Evolutionary conservation across 2,329 filamentous ascomycete genomes (phyloP).

Genomic region (Ceratocystis eucalypticola): DNA sequence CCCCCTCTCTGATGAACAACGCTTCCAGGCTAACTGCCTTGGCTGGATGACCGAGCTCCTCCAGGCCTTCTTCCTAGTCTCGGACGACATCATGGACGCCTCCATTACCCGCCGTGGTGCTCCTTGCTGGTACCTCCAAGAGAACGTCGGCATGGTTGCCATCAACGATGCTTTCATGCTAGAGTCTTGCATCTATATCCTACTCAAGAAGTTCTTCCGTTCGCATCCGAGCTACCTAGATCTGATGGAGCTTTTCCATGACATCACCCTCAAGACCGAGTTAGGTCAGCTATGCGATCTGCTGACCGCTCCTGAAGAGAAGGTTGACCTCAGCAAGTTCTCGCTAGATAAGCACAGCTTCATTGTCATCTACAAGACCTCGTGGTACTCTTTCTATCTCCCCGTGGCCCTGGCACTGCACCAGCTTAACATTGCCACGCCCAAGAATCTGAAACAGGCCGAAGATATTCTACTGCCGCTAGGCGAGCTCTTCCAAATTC

Average conservation of each 20-base stretch:
- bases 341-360: constrained; percentile 89
- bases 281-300: constrained; percentile 89
- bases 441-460: constrained; percentile 76
- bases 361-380: constrained; percentile 99
- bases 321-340: constrained; percentile 89
- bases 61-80: constrained; percentile 96
- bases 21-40: constrained; percentile 73
- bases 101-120: constrained; percentile 88
- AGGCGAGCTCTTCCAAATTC: constrained; percentile 97
- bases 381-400: constrained; percentile 98
- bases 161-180: constrained; percentile 99
- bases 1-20: constrained; percentile 65
- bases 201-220: constrained; percentile 90
- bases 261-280: constrained; percentile 86
- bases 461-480: constrained; percentile 90
- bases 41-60: constrained; percentile 98
- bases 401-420: constrained; percentile 83
- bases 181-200: constrained; percentile 75
- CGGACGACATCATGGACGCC: constrained; percentile 96
- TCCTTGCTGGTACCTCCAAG: constrained; percentile 92
- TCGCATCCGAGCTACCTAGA: constrained; percentile 78
- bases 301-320: constrained; percentile 87
- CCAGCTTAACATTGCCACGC: constrained; percentile 71
- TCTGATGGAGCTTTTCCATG: constrained; percentile 90
- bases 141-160: constrained; percentile 83